These are phyloP conservation scores for Kodamaea lidongshanica DNA, from an alignment of 805 yeast genomes.

Conservation along the genomic window DNA sequence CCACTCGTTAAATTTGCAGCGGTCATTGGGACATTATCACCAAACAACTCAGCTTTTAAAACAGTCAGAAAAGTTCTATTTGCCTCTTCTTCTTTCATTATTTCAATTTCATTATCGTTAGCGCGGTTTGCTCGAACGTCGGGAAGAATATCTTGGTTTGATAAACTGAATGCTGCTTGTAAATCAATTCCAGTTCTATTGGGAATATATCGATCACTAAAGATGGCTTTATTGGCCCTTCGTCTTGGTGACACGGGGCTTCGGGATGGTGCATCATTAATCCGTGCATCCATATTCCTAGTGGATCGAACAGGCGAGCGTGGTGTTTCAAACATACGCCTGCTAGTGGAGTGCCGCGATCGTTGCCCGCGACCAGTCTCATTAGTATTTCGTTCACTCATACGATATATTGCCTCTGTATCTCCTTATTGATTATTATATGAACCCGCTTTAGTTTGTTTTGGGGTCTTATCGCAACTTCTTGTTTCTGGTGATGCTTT, in stretches of 20 bases:
- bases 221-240: slow-evolving; percentile 42
- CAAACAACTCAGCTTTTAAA: slow-evolving; percentile 84
- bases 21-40: slow-evolving; percentile 66
- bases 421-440: slow-evolving; percentile 3
- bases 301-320: slow-evolving; percentile 39
- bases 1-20: slow-evolving; percentile 25
- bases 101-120: slow-evolving; percentile 57
- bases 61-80: slow-evolving; percentile 82
- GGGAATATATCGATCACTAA: slow-evolving; percentile 86
- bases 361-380: slow-evolving; percentile 1
- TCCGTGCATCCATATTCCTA: slow-evolving; percentile 28
- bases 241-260: slow-evolving; percentile 46
- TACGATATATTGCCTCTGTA: no score
- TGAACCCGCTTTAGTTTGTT: no score
- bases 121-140: slow-evolving; percentile 24
- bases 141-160: slow-evolving; percentile 39
- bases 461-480: no score
- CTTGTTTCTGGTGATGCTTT: no score
- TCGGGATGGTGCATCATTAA: slow-evolving; percentile 21
- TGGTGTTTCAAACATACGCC: slow-evolving; percentile 31
- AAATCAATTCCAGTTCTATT: slow-evolving; percentile 78
- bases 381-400: slow-evolving; percentile 5
- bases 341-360: slow-evolving; percentile 1
- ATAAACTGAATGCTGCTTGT: slow-evolving; percentile 73
- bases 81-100: slow-evolving; percentile 71